phyloP scores from a whole-genome alignment of 257 asterid species.

The Nicotiana paniculata region DNA sequence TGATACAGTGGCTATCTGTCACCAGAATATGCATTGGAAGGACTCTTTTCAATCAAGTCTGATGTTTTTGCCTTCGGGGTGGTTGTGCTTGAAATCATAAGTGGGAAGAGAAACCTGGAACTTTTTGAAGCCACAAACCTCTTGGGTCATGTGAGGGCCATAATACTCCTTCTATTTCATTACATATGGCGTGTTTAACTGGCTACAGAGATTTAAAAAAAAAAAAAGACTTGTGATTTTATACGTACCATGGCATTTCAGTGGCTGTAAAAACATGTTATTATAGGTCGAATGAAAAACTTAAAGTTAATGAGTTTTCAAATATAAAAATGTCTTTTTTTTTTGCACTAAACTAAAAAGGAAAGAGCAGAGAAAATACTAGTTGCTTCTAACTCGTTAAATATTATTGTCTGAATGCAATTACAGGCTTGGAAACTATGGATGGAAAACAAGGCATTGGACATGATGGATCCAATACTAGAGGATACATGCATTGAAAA shows the following conservation, averaged over 20 bases:
- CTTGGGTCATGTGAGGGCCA: constrained; percentile 19
- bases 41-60: constrained; percentile 15
- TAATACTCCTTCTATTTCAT: not conserved
- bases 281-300: too few relatives aligned
- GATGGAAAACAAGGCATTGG: constrained; percentile 16
- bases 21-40: constrained; percentile 20
- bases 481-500: not conserved
- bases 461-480: constrained; percentile 7
- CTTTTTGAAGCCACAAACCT: constrained; percentile 18
- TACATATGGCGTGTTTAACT: not conserved
- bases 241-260: too few relatives aligned
- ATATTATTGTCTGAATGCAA: not conserved
- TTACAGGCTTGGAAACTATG: constrained; percentile 27
- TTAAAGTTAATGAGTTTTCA: too few relatives aligned
- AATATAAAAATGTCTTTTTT: too few relatives aligned
- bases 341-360: too few relatives aligned
- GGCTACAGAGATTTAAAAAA: too few relatives aligned
- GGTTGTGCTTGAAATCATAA: constrained; percentile 17
- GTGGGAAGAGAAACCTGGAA: constrained; percentile 20
- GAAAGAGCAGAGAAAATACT: not conserved
- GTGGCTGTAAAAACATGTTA: too few relatives aligned
- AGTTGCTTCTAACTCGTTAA: not conserved
- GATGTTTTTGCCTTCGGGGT: constrained; percentile 25
- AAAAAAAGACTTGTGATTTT: too few relatives aligned
- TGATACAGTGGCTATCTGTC: constrained; percentile 18